These are phyloP conservation scores for Phytopythium mirpurense DNA, from an alignment of 352 stramenopile species.

Conservation along the genomic window DNA sequence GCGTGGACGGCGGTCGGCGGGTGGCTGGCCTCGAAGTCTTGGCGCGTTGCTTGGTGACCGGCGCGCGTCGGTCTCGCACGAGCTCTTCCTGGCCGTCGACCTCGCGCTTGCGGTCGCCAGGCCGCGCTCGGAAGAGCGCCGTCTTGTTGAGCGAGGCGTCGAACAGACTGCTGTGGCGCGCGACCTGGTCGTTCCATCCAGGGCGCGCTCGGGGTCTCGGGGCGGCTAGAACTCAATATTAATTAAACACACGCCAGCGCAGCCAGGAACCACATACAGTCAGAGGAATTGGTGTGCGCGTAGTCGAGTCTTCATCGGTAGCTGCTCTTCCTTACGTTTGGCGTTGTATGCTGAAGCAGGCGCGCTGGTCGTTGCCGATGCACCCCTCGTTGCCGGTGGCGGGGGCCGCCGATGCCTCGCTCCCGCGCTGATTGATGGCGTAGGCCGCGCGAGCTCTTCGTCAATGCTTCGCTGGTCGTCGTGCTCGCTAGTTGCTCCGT, in stretches of 20 bases:
- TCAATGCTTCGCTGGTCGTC: not conserved
- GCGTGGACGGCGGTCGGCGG: not conserved
- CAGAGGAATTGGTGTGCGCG: too few species aligned
- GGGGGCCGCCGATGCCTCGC: not conserved
- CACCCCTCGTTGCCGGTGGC: not conserved
- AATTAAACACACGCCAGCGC: not conserved
- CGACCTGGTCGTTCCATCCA: slow-evolving; percentile 42
- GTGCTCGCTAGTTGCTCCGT: not conserved
- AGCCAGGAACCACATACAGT: too few species aligned
- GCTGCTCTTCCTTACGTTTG: not conserved
- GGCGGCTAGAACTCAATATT: not conserved
- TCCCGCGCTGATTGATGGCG: not conserved
- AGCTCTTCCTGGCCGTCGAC: slow-evolving; percentile 10
- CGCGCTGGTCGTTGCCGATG: not conserved
- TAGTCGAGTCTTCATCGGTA: too few species aligned
- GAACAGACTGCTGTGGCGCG: slow-evolving; percentile 26
- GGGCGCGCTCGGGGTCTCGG: slow-evolving; percentile 14
- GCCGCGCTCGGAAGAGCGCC: slow-evolving; percentile 39
- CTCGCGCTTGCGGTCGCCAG: slow-evolving; percentile 32
- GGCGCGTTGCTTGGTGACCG: not conserved
- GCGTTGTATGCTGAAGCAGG: not conserved
- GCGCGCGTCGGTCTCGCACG: slow-evolving; percentile 3
- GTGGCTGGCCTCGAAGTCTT: not conserved
- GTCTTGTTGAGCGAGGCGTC: slow-evolving; percentile 49
- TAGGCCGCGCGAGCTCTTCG: not conserved